phyloP scores from a whole-genome alignment of 108 stramenopile genomes.

The Nitzschia inconspicua region DNA sequence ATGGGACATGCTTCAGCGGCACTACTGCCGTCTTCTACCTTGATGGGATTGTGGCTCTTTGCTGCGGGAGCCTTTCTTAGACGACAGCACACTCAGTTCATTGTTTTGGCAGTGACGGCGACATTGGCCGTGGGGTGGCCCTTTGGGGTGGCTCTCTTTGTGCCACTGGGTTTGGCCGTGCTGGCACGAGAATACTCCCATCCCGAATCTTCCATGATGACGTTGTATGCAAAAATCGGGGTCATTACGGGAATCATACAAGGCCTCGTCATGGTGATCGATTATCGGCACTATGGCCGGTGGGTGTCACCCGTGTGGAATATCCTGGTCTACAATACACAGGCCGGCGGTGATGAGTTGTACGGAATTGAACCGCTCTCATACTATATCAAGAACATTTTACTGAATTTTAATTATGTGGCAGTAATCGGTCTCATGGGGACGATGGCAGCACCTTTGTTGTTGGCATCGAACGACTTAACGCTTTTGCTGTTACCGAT shows the following conservation, averaged over 20 bases:
- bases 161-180: slow-evolving; percentile 80
- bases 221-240: not conserved
- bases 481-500: slow-evolving; percentile 41
- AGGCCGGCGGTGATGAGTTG: slow-evolving; percentile 87
- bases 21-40: slow-evolving; percentile 78
- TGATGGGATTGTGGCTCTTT: slow-evolving; percentile 59
- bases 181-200: slow-evolving; percentile 30
- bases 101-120: slow-evolving; percentile 67
- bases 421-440: slow-evolving; percentile 13
- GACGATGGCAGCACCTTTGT: slow-evolving; percentile 2
- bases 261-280: slow-evolving; percentile 51
- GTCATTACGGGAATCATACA: slow-evolving; percentile 45
- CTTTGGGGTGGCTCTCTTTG: slow-evolving; percentile 91
- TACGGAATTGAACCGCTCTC: slow-evolving; percentile 94
- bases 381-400: slow-evolving; percentile 92
- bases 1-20: slow-evolving; percentile 77
- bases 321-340: slow-evolving; percentile 79
- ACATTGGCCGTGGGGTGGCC: slow-evolving; percentile 94
- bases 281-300: slow-evolving; percentile 57
- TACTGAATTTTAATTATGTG: slow-evolving; percentile 87
- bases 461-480: slow-evolving; percentile 1
- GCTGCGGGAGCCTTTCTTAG: slow-evolving; percentile 43
- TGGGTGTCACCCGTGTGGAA: slow-evolving; percentile 65
- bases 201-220: not conserved
- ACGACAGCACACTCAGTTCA: slow-evolving; percentile 37